Percentiles rank a stretch among this genome's conserved stretches.
These are phyloP conservation scores for Melampsora abietis-canadensis DNA, from an alignment of 1,284 basidiomycete genomes.

Conservation along the genomic window DNA sequence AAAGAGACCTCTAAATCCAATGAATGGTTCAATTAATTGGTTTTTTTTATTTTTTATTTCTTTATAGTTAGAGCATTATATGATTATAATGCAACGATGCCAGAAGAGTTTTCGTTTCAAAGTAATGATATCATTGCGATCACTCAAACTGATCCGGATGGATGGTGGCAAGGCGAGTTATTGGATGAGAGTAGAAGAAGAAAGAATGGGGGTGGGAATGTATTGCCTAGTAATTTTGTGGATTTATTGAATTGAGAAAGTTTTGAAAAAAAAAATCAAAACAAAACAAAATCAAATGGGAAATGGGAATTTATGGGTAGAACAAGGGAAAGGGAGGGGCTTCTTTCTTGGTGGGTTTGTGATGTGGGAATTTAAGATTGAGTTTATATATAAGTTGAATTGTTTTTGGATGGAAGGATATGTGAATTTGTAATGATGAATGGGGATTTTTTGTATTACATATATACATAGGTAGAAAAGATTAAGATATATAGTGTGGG, in stretches of 20 bases:
- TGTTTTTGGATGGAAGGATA: too few relatives aligned
- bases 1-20: too few relatives aligned
- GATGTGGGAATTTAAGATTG: too few relatives aligned
- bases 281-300: neutral
- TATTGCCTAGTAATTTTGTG: slow-evolving; percentile 86
- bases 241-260: slow-evolving; percentile 19
- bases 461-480: too few relatives aligned
- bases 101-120: slow-evolving; percentile 82
- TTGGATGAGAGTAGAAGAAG: slow-evolving; percentile 74
- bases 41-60: neutral
- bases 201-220: slow-evolving; percentile 64
- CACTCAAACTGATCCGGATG: slow-evolving; percentile 83
- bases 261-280: neutral
- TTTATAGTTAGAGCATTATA: slow-evolving; percentile 79
- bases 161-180: slow-evolving; percentile 83
- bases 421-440: too few relatives aligned
- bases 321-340: too few relatives aligned
- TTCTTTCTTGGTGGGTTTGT: too few relatives aligned
- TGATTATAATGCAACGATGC: slow-evolving; percentile 79
- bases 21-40: neutral
- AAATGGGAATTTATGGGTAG: too few relatives aligned
- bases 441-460: too few relatives aligned
- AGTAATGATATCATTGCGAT: slow-evolving; percentile 87
- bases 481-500: too few relatives aligned
- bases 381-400: too few relatives aligned